Evolutionary conservation across 1,284 basidiomycete species (phyloP).

Genomic region (Cryptococcus neoformans): DNA sequence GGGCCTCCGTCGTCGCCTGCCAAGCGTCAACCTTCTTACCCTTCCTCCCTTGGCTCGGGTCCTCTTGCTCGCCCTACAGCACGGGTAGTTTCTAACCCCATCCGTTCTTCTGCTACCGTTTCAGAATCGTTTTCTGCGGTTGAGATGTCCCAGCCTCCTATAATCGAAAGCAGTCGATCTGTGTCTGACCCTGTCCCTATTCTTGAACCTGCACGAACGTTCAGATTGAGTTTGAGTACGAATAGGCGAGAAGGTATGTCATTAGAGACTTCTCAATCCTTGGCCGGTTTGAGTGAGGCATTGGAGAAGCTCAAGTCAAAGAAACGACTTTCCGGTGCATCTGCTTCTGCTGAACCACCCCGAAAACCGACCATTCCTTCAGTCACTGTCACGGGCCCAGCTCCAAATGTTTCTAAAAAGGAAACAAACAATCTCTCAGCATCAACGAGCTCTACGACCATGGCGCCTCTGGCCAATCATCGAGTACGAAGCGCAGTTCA

Average conservation of each 20-base stretch:
- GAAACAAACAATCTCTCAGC: slow-evolving; percentile 9
- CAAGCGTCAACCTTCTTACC: slow-evolving; percentile 39
- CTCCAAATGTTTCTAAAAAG: not conserved
- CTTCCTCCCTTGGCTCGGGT: slow-evolving; percentile 38
- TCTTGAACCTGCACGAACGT: no score
- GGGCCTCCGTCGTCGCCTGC: not conserved
- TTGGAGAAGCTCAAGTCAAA: slow-evolving; percentile 40
- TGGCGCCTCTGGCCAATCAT: no score
- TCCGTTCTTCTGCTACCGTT: slow-evolving; percentile 13
- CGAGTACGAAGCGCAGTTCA: slow-evolving; percentile 14
- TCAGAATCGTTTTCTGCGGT: not conserved
- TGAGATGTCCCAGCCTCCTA: not conserved
- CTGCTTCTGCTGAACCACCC: not conserved
- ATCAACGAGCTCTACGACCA: not conserved
- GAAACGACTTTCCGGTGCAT: slow-evolving; percentile 3
- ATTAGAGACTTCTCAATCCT: slow-evolving; percentile 34
- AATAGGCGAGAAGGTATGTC: slow-evolving; percentile 31
- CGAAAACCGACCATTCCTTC: not conserved
- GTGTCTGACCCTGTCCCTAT: slow-evolving; percentile 24
- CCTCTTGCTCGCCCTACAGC: slow-evolving; percentile 29
- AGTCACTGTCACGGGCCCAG: not conserved
- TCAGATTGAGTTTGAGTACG: slow-evolving; percentile 13
- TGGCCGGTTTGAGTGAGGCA: slow-evolving; percentile 38
- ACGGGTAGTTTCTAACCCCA: slow-evolving; percentile 41
- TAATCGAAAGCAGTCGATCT: slow-evolving; percentile 7